Evolutionary conservation across 2,329 filamentous ascomycete species (phyloP), one percentile per base, ranked within the genome.

Genomic region (Monosporascus sp.): DNA sequence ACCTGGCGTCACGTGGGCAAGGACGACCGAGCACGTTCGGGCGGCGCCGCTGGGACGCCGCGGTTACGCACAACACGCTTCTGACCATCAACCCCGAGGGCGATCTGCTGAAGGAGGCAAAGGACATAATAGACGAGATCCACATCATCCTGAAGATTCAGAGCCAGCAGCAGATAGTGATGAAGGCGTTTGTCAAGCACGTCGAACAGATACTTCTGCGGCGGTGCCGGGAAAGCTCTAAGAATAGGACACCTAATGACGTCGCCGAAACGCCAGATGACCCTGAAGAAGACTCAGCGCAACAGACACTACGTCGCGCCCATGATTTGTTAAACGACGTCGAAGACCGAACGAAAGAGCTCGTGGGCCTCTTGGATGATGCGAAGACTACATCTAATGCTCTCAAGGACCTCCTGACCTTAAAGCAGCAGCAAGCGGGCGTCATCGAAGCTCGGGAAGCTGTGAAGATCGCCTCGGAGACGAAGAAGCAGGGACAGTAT

Each of bases 341-440:
- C 65, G 44, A 47, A 17, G 20, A 14, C 14, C 9, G 44, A 14
- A 47, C 31, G 15, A n/a, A 27, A 24, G 44, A 47, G 44, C 20
- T 47, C 11, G 18, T 17, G 20, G 31, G 3, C 15, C 44, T 47
- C 24, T 27, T 47, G 17, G 24, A 47, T 27, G 7, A 17, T 17
- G 44, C 20, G 11, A 47, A 14, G 20, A 47, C 25, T 8, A 27
- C 24, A 14, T 34, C 31, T 14, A 34, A 34, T 34, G 39, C 49
- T 17, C 48, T 65, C 6, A 56, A 63, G 8, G 58, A 61, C 17
- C 54, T 69, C 1, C 51, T 69, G 2, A 46, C 47, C 0, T 57
- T 69, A 6, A 69, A 68, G 45, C 67, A 70, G 46, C 67, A 70
- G 48, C 67, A 70, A 38, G 65, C 67, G 0, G 61, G 58, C 20